phyloP scores from a whole-genome alignment of 1,284 basidiomycete genomes.

The Trametes polyzona region DNA sequence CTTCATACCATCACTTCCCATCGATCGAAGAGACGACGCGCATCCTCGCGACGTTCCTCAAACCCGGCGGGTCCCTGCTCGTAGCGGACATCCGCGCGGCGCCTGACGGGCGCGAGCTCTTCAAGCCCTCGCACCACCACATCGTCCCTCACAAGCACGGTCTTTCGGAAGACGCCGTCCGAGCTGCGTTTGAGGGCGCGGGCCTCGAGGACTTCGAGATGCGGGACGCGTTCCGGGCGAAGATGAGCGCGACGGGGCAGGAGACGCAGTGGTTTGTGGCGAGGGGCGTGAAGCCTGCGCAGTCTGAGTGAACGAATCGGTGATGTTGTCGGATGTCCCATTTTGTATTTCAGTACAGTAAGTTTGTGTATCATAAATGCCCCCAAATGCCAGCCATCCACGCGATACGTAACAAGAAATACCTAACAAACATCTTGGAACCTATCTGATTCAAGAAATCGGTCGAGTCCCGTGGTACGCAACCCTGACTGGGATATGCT shows the following conservation, averaged over 20 bases:
- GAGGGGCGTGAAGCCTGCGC: conserved; percentile 10
- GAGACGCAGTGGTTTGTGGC: conserved; percentile 19
- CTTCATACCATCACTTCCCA: conserved; percentile 70
- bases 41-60: conserved; percentile 57
- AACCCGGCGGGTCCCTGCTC: conserved; percentile 62
- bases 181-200: conserved; percentile 49
- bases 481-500: no score
- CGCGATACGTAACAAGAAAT: no score
- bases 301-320: neutral
- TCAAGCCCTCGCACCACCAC: conserved; percentile 37
- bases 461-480: no score
- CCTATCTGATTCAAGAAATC: no score
- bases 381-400: no score
- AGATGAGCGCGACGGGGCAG: conserved; percentile 24
- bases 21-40: conserved; percentile 54
- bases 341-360: no score
- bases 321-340: neutral
- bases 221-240: conserved; percentile 38
- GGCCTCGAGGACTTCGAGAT: conserved; percentile 49
- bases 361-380: no score
- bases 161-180: conserved; percentile 51
- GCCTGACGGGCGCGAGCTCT: conserved; percentile 28
- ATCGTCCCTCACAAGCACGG: conserved; percentile 59
- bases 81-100: conserved; percentile 55
- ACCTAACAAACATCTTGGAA: no score